These are phyloP conservation scores for Caryopteris hybrid DNA, from an alignment of 305 asterid genomes.

Conservation along the genomic window DNA sequence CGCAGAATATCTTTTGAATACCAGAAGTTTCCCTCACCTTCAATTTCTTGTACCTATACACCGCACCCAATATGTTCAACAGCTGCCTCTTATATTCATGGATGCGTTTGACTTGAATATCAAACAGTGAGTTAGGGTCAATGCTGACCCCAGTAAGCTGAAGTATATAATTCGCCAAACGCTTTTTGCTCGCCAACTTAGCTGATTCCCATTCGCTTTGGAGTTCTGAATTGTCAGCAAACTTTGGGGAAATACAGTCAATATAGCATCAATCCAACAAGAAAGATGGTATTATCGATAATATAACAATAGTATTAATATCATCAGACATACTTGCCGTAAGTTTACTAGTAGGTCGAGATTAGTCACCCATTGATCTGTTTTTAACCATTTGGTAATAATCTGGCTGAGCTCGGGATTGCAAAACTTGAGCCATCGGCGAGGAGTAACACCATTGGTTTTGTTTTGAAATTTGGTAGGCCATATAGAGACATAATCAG, in stretches of 20 bases:
- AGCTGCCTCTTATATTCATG: conserved; percentile 99
- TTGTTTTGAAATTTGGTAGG: conserved; percentile 95
- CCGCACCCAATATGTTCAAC: conserved; percentile 80
- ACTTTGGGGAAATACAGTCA: conserved; percentile 44
- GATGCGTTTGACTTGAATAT: conserved; percentile 97
- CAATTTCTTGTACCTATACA: conserved; percentile 95
- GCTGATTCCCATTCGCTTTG: conserved; percentile 93
- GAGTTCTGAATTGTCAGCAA: conserved; percentile 73
- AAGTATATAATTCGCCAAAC: conserved; percentile 74
- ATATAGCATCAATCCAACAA: conserved; percentile 13
- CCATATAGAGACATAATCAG: conserved; percentile 95
- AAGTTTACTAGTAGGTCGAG: conserved; percentile 80
- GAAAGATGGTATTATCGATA: conserved; percentile 9
- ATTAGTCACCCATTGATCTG: conserved; percentile 91
- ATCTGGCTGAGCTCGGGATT: conserved; percentile 89
- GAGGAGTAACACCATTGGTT: conserved; percentile 98
- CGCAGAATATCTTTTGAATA: conserved; percentile 9
- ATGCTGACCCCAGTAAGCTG: conserved; percentile 79
- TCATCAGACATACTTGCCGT: conserved; percentile 60
- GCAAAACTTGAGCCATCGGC: conserved; percentile 95
- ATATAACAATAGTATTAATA: conserved; percentile 5
- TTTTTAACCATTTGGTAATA: conserved; percentile 96
- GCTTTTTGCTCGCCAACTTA: conserved; percentile 87
- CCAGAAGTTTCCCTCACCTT: conserved; percentile 58
- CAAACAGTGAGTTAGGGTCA: conserved; percentile 87